Evolutionary conservation across 2,329 filamentous ascomycete species (phyloP).

Genomic region (Sordariomycetes sp.): DNA sequence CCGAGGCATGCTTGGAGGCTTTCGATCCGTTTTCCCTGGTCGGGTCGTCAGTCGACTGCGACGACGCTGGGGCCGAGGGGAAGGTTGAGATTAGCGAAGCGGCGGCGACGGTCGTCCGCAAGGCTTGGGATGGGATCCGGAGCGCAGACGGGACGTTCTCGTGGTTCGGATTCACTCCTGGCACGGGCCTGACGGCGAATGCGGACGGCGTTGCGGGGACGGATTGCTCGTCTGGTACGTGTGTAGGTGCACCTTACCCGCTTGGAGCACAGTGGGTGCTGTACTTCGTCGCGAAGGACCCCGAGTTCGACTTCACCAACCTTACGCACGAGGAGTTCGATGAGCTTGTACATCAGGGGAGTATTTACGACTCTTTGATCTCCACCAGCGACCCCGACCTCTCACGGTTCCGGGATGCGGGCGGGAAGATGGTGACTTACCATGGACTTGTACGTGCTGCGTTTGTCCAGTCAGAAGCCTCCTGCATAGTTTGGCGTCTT

Average conservation of each 20-base stretch:
- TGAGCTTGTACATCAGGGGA: constrained; percentile 4
- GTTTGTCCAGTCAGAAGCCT: no score
- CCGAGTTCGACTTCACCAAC: constrained; percentile 12
- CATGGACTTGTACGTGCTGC: constrained; percentile 17
- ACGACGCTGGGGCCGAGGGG: constrained; percentile 12
- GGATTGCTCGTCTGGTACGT: not conserved
- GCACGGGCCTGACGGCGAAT: constrained; percentile 13
- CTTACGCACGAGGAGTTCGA: constrained; percentile 7
- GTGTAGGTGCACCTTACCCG: constrained; percentile 10
- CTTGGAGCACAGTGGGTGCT: constrained; percentile 8
- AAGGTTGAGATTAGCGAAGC: constrained; percentile 21
- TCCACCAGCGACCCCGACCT: constrained; percentile 19
- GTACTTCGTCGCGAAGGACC: constrained; percentile 16
- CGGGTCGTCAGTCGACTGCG: constrained; percentile 23
- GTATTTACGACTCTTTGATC: constrained; percentile 11
- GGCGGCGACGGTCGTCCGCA: constrained; percentile 21
- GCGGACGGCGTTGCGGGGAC: not conserved
- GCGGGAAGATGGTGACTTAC: constrained; percentile 29
- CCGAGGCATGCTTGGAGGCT: constrained; percentile 22
- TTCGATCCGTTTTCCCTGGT: constrained; percentile 15
- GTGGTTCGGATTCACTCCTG: constrained; percentile 23
- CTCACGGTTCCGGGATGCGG: constrained; percentile 15
- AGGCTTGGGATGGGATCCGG: constrained; percentile 18
- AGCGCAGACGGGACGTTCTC: constrained; percentile 13
- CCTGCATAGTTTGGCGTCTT: no score